phyloP scores from a whole-genome alignment of 1,284 basidiomycete genomes.

The Kalmanozyma brasiliensis region DNA sequence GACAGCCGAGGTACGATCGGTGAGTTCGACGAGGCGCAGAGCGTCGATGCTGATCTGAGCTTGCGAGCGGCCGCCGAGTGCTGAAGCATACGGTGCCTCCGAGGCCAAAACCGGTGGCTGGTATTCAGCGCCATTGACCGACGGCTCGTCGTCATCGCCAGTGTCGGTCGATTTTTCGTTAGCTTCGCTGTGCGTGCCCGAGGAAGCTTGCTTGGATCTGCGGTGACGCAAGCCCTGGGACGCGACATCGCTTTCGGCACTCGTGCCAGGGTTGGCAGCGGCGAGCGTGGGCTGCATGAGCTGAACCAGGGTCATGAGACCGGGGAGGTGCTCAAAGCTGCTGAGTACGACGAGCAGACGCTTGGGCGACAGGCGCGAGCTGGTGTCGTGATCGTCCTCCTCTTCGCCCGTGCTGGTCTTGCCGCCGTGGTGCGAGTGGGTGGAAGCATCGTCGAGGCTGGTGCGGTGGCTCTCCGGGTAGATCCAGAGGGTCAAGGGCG shows the following conservation, averaged over 20 bases:
- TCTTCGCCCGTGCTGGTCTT: slow-evolving; percentile 25
- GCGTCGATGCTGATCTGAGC: slow-evolving; percentile 56
- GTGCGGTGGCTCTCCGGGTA: slow-evolving; percentile 73
- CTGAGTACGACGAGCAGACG: slow-evolving; percentile 88
- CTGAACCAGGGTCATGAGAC: slow-evolving; percentile 72
- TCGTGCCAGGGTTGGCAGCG: slow-evolving; percentile 17
- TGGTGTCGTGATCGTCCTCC: slow-evolving; percentile 26
- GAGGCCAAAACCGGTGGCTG: slow-evolving; percentile 44
- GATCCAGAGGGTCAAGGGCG: slow-evolving; percentile 80
- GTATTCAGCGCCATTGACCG: slow-evolving; percentile 34
- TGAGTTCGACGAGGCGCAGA: slow-evolving; percentile 74
- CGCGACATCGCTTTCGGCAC: slow-evolving; percentile 2
- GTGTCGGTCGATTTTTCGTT: slow-evolving; percentile 25
- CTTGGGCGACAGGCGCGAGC: slow-evolving; percentile 38
- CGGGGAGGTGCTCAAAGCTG: slow-evolving; percentile 82
- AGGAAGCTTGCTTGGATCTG: slow-evolving; percentile 19
- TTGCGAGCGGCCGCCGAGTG: slow-evolving; percentile 18
- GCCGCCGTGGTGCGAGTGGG: slow-evolving; percentile 34
- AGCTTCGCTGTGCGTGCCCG: slow-evolving; percentile 22
- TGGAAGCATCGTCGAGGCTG: slow-evolving; percentile 33
- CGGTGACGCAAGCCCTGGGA: slow-evolving; percentile 27
- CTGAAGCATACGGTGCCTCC: slow-evolving; percentile 32
- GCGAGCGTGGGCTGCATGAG: slow-evolving; percentile 69
- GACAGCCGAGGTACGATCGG: slow-evolving; percentile 85
- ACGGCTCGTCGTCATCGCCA: slow-evolving; percentile 29